phyloP scores from a whole-genome alignment of 2,329 filamentous ascomycete genomes.

The Byssothecium circinans region DNA sequence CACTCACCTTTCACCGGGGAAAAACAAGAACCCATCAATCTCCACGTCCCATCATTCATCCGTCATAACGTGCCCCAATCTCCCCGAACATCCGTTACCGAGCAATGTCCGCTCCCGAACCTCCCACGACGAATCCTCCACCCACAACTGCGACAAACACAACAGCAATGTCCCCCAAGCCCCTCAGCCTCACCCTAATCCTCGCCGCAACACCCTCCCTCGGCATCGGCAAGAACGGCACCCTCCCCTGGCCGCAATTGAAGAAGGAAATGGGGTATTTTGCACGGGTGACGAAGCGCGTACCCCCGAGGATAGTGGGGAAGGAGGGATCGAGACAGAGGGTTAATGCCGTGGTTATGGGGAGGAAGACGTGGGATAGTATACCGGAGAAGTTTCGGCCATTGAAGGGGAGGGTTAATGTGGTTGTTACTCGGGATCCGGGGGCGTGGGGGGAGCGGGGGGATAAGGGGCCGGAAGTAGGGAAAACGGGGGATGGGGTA shows the following conservation, averaged over 20 bases:
- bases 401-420: constrained; percentile 76
- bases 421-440: constrained; percentile 69
- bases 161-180: constrained; percentile 13
- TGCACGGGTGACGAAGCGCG: constrained; percentile 78
- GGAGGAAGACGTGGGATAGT: constrained; percentile 93
- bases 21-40: neutral
- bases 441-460: constrained; percentile 14
- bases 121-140: neutral
- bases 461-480: neutral
- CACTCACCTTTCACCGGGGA: neutral
- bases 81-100: neutral
- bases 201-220: constrained; percentile 89
- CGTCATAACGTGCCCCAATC: constrained; percentile 1
- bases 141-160: constrained; percentile 13
- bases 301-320: constrained; percentile 37
- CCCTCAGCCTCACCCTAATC: constrained; percentile 76
- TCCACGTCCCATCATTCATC: neutral
- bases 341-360: constrained; percentile 82
- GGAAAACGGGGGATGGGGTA: neutral
- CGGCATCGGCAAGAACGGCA: constrained; percentile 80
- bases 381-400: constrained; percentile 80
- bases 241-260: constrained; percentile 85
- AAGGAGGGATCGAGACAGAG: constrained; percentile 10
- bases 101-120: neutral
- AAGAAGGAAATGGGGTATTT: constrained; percentile 96